phyloP scores from a whole-genome alignment of 2,329 filamentous ascomycete species.

The Parasarocladium wereldwijsianum region DNA sequence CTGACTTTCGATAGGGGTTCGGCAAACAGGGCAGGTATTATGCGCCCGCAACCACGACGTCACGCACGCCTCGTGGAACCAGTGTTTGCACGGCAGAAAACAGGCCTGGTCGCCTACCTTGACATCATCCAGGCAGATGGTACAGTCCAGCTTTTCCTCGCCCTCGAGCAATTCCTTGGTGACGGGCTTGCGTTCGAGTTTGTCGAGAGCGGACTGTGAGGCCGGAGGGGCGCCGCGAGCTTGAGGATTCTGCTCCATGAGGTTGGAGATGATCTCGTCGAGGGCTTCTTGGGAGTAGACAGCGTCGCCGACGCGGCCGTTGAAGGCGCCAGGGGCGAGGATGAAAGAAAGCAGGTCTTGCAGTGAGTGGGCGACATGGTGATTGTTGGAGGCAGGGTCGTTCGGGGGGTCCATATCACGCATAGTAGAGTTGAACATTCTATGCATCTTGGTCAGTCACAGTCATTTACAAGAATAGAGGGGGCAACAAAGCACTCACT shows the following conservation, averaged over 20 bases:
- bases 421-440: slow-evolving; percentile 32
- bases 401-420: slow-evolving; percentile 22
- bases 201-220: slow-evolving; percentile 55
- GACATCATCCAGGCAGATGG: slow-evolving; percentile 86
- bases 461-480: slow-evolving; percentile 6
- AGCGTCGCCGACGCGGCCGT: slow-evolving; percentile 53
- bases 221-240: slow-evolving; percentile 75
- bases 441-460: slow-evolving; percentile 13
- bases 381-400: too few relatives aligned
- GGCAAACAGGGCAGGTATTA: slow-evolving; percentile 80
- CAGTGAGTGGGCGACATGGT: too few relatives aligned
- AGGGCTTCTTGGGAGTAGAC: slow-evolving; percentile 86
- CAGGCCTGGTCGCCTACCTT: slow-evolving; percentile 58
- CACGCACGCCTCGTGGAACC: slow-evolving; percentile 81
- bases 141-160: slow-evolving; percentile 66
- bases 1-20: slow-evolving; percentile 45
- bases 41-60: slow-evolving; percentile 76
- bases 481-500: too few relatives aligned
- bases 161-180: slow-evolving; percentile 52
- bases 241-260: slow-evolving; percentile 72
- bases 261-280: slow-evolving; percentile 71
- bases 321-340: too few relatives aligned
- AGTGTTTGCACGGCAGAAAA: slow-evolving; percentile 75
- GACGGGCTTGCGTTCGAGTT: slow-evolving; percentile 56
- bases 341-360: too few relatives aligned